Conservation (phyloP, 192 early-diverging fungal genomes). For the Linnemannia hyalina region DNA sequence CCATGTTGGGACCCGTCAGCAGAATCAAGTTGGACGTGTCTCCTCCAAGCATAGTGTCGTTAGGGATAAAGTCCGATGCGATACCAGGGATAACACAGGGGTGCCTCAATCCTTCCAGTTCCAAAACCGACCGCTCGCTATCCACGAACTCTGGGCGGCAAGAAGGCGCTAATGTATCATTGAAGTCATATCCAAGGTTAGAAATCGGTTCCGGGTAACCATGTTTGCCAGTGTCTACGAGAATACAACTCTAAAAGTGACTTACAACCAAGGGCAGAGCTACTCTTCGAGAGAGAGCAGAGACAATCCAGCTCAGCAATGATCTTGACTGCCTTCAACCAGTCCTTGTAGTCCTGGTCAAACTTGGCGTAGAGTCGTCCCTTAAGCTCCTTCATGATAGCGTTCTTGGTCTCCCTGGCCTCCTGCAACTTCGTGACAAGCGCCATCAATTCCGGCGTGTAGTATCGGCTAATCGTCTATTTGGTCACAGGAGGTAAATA, state of each 20-base stretch:
- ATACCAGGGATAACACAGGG: conserved; percentile 84
- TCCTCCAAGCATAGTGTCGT: conserved; percentile 89
- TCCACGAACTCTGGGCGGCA: conserved; percentile 92
- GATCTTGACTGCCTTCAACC: conserved; percentile 77
- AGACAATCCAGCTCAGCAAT: conserved; percentile 93
- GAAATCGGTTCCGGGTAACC: background rate
- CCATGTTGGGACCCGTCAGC: conserved; percentile 99
- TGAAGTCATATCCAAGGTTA: background rate
- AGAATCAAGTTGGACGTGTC: conserved; percentile 81
- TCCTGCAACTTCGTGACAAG: conserved; percentile 84
- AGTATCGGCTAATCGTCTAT: conserved; percentile 86
- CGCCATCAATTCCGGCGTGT: conserved; percentile 72
- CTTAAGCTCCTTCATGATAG: conserved; percentile 82
- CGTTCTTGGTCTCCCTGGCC: conserved; percentile 82
- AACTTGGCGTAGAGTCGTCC: conserved; percentile 85
- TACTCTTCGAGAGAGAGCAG: conserved; percentile 78
- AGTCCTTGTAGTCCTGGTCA: conserved; percentile 80
- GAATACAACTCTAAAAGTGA: background rate
- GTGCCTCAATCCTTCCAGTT: conserved; percentile 92
- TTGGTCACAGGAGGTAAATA: background rate
- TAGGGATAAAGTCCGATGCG: conserved; percentile 90
- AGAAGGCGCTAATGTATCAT: conserved; percentile 65
- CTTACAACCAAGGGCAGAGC: conserved; percentile 74
- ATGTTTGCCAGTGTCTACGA: background rate
- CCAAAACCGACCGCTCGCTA: conserved; percentile 72